Conservation (phyloP, 345 rosid genomes). For the Capsella bursapastoris region DNA sequence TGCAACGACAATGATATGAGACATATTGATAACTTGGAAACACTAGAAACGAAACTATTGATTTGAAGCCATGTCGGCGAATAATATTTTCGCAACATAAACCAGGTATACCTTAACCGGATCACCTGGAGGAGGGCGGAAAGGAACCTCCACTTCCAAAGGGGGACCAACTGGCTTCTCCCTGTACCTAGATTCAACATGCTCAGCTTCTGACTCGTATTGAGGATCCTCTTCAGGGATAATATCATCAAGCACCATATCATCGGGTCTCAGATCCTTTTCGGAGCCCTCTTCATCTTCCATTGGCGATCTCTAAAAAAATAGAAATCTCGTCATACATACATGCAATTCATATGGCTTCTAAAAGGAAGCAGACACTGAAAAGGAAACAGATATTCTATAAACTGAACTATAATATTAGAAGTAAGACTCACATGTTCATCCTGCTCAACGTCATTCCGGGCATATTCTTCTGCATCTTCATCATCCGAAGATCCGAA, state of each 20-base stretch:
- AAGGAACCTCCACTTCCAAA: conserved; percentile 82
- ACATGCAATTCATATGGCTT: background rate
- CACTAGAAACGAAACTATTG: conserved; percentile 24
- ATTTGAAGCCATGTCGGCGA: background rate
- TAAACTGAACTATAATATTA: conserved; percentile 23
- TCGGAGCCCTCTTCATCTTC: conserved; percentile 86
- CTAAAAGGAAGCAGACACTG: conserved; percentile 14
- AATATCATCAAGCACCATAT: conserved; percentile 53
- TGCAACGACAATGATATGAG: conserved; percentile 2
- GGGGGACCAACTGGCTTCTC: conserved; percentile 96
- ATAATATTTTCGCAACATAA: conserved; percentile 18
- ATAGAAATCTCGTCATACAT: conserved; percentile 5
- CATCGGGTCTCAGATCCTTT: conserved; percentile 72
- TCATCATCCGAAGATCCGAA: conserved; percentile 99
- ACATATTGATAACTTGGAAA: conserved; percentile 12
- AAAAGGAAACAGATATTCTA: conserved; percentile 24
- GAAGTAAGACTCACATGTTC: conserved; percentile 58
- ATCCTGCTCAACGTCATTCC: conserved; percentile 70
- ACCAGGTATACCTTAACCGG: conserved; percentile 62
- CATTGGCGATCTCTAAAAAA: conserved; percentile 67
- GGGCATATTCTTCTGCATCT: conserved; percentile 73
- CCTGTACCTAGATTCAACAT: conserved; percentile 66
- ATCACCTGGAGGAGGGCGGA: conserved; percentile 82
- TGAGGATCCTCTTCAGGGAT: conserved; percentile 75
- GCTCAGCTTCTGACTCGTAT: conserved; percentile 87